These are phyloP conservation scores for Nicotiana tabacum DNA, from an alignment of 257 asterid species.

Conservation along the genomic window DNA sequence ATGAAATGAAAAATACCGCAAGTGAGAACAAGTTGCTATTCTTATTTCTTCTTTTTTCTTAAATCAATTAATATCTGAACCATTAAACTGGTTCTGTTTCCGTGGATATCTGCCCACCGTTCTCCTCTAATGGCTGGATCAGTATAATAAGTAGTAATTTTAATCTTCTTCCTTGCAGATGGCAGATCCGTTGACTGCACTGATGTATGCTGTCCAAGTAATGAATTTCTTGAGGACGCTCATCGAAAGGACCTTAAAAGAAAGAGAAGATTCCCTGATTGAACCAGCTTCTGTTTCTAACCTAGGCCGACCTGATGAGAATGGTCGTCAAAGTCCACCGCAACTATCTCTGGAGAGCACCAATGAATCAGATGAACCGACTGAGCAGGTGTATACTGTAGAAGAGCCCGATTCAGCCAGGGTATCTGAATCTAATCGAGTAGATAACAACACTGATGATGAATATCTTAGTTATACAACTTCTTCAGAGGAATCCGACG, in stretches of 20 bases:
- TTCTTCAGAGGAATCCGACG: conserved; percentile 59
- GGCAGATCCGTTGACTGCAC: conserved; percentile 86
- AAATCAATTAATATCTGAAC: neutral
- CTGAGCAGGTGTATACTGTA: conserved; percentile 18
- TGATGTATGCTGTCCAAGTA: conserved; percentile 93
- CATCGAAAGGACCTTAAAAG: conserved; percentile 71
- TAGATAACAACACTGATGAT: conserved; percentile 40
- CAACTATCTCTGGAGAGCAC: conserved; percentile 22
- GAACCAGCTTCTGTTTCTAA: conserved; percentile 39
- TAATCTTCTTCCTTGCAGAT: conserved; percentile 38
- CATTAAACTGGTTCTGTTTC: neutral
- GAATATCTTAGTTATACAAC: conserved; percentile 47
- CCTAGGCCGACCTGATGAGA: conserved; percentile 54
- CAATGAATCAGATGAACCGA: conserved; percentile 28
- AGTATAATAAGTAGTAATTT: neutral
- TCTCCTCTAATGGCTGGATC: neutral
- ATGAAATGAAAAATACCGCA: neutral
- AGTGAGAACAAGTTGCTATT: neutral
- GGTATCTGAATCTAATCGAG: conserved; percentile 35
- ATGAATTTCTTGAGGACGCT: conserved; percentile 89
- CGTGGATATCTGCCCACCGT: neutral
- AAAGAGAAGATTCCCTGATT: conserved; percentile 47
- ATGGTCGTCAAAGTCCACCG: conserved; percentile 49
- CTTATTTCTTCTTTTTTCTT: neutral
- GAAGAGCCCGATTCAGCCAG: conserved; percentile 41